Base-by-base conservation (phyloP, 1,284 basidiomycete species). In the Phlebopus sp. region DNA sequence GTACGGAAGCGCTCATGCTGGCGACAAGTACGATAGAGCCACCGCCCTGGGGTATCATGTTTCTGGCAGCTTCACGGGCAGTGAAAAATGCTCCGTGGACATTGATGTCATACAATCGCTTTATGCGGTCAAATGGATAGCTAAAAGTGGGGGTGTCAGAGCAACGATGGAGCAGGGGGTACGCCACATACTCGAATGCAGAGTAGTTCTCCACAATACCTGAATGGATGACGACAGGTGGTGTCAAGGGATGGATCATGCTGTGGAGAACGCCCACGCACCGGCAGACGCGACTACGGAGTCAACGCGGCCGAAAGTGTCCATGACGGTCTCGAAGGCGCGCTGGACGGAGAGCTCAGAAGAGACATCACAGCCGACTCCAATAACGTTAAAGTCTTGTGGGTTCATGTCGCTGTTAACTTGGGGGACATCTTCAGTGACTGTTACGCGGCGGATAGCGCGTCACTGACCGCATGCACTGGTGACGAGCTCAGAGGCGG, bases 31-130 rank as follows among this genome's bases (percentile, higher is more conserved):
- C 81, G 62, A 97, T 91, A 46, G 86, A 87, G 8, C 93, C 93
- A 39, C 78, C 79, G 29, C 86, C 82, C 47, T 78, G 74, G 13
- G 83, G 80, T 55, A 90, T 84, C 89, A 90, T 90, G 66, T 78
- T 71, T 64, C 85, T 69, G 55, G 92, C 92, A 1, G 90, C 94
- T 69, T 97, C 93, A 23, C 94, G 84, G 3, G 96, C 95, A 27
- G 93, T 96, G 73, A 87, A 96, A 75, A 92, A 93, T 14, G 84
- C 81, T 44, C 93, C 94, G 65, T 96, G 91, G 46, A 98, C 88
- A 66, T 98, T 97, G 75, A 97, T 85, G 63, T 93, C 92, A 62
- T 90, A 89, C 45, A 98, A 74, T 38, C 83, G 82, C 66, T 85
- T 86, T 57, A 92, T 83, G 51, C 86, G 84, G 56, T 90, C 85